Evolutionary conservation across 2,329 filamentous ascomycete species (phyloP).

Genomic region (Drechslerella coelobrocha): DNA sequence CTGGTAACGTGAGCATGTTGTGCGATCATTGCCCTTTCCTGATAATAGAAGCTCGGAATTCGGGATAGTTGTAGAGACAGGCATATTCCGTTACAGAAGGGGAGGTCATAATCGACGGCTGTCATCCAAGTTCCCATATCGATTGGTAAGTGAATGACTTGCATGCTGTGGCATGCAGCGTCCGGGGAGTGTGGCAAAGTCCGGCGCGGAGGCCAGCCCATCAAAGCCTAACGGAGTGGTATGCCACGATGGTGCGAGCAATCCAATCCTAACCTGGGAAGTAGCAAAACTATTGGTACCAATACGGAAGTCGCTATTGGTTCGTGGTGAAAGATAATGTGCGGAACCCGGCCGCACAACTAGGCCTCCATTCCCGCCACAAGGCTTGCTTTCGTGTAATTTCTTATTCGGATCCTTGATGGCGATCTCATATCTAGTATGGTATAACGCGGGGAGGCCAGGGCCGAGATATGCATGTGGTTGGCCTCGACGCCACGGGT

Average conservation of each 20-base stretch:
- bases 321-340: slow-evolving; percentile 28
- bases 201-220: slow-evolving; percentile 12
- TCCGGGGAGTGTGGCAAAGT: slow-evolving; percentile 23
- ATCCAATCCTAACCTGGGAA: slow-evolving; percentile 48
- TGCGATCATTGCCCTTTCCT: slow-evolving; percentile 43
- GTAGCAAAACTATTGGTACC: slow-evolving; percentile 31
- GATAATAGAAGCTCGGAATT: slow-evolving; percentile 44
- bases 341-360: slow-evolving; percentile 21
- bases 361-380: slow-evolving; percentile 49
- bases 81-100: slow-evolving; percentile 14
- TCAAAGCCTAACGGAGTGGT: slow-evolving; percentile 38
- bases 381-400: slow-evolving; percentile 27
- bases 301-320: slow-evolving; percentile 46
- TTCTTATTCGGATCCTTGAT: slow-evolving; percentile 17
- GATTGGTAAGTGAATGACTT: slow-evolving; percentile 6
- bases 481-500: slow-evolving; percentile 20
- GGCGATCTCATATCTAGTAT: slow-evolving; percentile 12
- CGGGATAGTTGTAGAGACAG: slow-evolving; percentile 12
- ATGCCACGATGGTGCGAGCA: slow-evolving; percentile 18
- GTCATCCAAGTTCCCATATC: neutral
- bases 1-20: slow-evolving; percentile 23
- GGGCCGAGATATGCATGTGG: slow-evolving; percentile 30
- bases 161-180: slow-evolving; percentile 9
- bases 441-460: slow-evolving; percentile 14
- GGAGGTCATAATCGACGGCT: slow-evolving; percentile 23